phyloP scores from a whole-genome alignment of 2,329 filamentous ascomycete genomes.

The Rhynchosporium graminicola region DNA sequence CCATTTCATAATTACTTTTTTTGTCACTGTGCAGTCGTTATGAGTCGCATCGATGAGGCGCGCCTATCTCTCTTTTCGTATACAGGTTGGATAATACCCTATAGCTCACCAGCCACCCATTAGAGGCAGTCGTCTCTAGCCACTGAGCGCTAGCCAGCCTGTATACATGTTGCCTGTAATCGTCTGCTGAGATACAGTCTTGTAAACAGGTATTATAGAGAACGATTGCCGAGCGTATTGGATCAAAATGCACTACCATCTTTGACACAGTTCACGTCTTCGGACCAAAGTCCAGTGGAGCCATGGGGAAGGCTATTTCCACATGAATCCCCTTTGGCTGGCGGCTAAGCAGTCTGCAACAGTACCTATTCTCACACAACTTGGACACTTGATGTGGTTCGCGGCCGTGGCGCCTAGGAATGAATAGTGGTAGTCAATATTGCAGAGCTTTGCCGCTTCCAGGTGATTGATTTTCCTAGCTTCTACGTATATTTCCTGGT shows the following conservation, averaged over 20 bases:
- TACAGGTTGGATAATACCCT: too few species aligned
- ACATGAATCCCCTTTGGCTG: neutral
- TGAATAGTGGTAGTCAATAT: too few species aligned
- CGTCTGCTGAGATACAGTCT: too few species aligned
- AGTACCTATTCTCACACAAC: neutral
- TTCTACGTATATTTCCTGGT: too few species aligned
- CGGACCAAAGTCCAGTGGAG: neutral
- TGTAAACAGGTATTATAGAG: too few species aligned
- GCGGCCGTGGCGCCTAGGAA: neutral
- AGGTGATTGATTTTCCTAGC: neutral
- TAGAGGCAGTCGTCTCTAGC: too few species aligned
- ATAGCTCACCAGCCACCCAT: too few species aligned
- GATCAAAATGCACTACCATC: neutral
- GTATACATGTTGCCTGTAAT: too few species aligned
- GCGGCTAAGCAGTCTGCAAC: conserved; percentile 2
- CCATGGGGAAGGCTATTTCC: neutral
- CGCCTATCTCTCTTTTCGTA: neutral
- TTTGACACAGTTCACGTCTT: neutral
- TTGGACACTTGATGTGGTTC: conserved; percentile 5
- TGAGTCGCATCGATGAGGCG: neutral
- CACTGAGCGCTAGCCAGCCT: too few species aligned
- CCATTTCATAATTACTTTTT: neutral
- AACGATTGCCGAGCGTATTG: neutral
- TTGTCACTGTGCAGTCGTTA: neutral
- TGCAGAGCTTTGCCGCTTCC: neutral